Conservation (phyloP, 2,329 filamentous ascomycete species). For the Fusarium sp. region DNA sequence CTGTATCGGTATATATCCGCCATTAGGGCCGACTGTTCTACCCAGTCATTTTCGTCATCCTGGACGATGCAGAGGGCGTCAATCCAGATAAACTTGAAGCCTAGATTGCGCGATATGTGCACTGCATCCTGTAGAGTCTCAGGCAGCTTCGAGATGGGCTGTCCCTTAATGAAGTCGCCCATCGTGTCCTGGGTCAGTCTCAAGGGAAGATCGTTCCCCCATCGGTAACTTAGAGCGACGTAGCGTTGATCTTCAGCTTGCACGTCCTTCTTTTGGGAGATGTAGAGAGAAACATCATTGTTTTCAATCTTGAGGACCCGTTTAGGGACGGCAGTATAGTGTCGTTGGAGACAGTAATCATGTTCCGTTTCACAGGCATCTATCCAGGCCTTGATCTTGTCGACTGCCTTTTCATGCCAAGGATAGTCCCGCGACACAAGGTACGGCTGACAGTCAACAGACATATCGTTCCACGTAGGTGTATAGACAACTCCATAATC, state of each 20-base stretch:
- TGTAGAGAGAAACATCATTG: accelerated
- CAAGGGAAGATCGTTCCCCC: not conserved
- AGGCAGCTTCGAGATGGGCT: accelerated
- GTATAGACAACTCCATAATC: not conserved
- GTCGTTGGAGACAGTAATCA: not conserved
- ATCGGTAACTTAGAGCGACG: not conserved
- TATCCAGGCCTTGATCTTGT: not conserved
- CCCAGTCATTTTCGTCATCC: not conserved
- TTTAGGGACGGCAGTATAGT: accelerated
- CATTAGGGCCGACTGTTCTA: not conserved
- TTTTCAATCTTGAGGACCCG: not conserved
- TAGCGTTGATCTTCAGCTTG: not conserved
- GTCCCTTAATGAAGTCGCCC: not conserved
- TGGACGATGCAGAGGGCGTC: not conserved
- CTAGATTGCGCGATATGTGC: accelerated
- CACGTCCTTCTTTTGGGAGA: accelerated
- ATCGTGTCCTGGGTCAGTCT: not conserved
- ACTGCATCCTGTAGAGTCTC: not conserved
- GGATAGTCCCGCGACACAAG: not conserved
- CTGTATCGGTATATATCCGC: not conserved
- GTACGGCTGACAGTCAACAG: accelerated
- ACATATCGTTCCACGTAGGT: accelerated
- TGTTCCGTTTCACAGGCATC: not conserved
- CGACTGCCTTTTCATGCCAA: not conserved
- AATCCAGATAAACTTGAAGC: not conserved